Percentiles rank a stretch among this genome's conserved stretches.
Evolutionary conservation across 805 yeast genomes (phyloP).

Genomic region (Saturnispora gosingensis): DNA sequence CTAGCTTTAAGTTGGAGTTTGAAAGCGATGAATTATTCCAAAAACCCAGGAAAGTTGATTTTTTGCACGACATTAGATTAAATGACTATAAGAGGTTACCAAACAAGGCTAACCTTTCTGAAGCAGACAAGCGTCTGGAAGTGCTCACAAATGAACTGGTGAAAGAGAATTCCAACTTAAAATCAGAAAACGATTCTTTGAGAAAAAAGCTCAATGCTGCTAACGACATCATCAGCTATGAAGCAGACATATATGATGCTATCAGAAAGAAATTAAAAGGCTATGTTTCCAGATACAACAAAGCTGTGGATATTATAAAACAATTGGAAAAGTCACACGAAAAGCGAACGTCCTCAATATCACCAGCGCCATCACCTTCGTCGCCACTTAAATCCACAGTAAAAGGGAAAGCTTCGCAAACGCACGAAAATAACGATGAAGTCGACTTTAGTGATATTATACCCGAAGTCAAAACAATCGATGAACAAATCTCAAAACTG

Average conservation of each 20-base stretch:
- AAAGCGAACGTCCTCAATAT: background rate
- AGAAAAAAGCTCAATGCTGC: conserved; percentile 15
- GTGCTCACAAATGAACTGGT: conserved; percentile 1
- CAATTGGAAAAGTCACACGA: background rate
- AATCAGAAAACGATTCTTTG: conserved; percentile 2
- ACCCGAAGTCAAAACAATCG: conserved; percentile 7
- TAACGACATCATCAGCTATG: conserved; percentile 19
- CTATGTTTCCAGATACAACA: conserved; percentile 8
- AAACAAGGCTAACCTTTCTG: conserved; percentile 5
- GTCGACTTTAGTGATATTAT: background rate
- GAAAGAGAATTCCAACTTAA: conserved; percentile 1
- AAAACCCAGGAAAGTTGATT: conserved; percentile 1
- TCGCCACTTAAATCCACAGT: background rate
- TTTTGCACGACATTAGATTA: background rate
- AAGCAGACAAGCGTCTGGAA: conserved; percentile 12
- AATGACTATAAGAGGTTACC: conserved; percentile 6
- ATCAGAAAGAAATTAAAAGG: conserved; percentile 14
- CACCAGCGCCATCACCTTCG: background rate
- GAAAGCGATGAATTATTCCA: background rate
- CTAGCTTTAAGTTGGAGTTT: conserved; percentile 2
- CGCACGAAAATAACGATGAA: background rate
- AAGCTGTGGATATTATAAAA: background rate
- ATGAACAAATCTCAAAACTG: conserved; percentile 8
- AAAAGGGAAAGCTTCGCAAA: background rate
- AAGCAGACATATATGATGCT: conserved; percentile 9